Evolutionary conservation across 352 stramenopile genomes (phyloP), one percentile per base, ranked within the genome.

Genomic region (Phytophthora palmivora): DNA sequence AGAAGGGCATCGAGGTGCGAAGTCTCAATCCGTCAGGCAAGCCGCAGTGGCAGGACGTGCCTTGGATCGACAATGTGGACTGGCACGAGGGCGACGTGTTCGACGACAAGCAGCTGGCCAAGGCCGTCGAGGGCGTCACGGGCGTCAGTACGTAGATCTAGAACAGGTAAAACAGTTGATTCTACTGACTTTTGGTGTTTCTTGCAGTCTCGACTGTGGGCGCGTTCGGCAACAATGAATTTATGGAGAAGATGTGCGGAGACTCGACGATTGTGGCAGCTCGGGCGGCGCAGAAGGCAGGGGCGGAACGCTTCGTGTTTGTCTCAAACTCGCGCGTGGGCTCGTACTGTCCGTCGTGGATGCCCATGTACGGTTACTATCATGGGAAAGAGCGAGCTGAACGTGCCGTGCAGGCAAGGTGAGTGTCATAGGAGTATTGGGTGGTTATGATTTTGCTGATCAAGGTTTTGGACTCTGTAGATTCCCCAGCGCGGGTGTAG

Each of bases 291-390:
- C 81, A 94, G 56, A 79, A 91, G 58, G 79, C 80, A 18, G 84
- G 84, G 50, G 82, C 58, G 0, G 76, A 95, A 61, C 80, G 84
- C 18, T 97, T 97, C 67, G 91, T 96, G 36, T 97, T 97, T 53
- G 77, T 97, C 21, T 97, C 88, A n/a, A 96, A 95, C 54, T 95
- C 91, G n/a, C 85, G 91, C 45, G 91, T 97, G 6, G 89, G 87
- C 21, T 84, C 80, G 21, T 79, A 84, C 43, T 54, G 93, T 30
- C 84, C 86, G 22, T 78, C 76, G 15, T 95, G 82, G 78, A 62
- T 84, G 18, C 88, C 88, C 0, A 73, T 97, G 55, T 76, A 96
- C 41, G 91, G 89, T 16, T 97, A 97, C 66, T 97, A 95, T 72
- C 73, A 97, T 46, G 89, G 91, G 37, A 97, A 97, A 55, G 82